Conservation (phyloP, 768 basidiomycete species). For the Kondoa subrosea region DNA sequence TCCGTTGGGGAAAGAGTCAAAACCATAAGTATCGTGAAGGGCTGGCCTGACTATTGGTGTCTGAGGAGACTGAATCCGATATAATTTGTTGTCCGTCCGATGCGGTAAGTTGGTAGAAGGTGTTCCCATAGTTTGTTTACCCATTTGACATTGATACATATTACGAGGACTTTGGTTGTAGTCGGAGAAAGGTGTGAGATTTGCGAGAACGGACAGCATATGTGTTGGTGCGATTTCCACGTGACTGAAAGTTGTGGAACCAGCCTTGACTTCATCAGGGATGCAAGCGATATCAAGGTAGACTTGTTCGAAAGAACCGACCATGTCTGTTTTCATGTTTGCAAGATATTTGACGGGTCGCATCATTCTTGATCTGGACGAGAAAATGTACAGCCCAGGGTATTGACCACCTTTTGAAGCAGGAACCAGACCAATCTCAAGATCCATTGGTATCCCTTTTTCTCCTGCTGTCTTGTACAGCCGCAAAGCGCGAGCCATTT, state of each 20-base stretch:
- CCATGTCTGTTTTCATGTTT: constrained; percentile 71
- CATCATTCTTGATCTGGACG: constrained; percentile 84
- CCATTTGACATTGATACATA: constrained; percentile 57
- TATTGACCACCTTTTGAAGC: constrained; percentile 85
- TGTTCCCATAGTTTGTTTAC: constrained; percentile 99
- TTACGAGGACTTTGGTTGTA: constrained; percentile 72
- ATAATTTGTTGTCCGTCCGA: constrained; percentile 95
- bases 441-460: constrained; percentile 67
- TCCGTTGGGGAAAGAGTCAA: constrained; percentile 97
- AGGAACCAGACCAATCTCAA: constrained; percentile 86
- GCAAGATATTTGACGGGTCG: constrained; percentile 78
- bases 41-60: constrained; percentile 83
- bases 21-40: constrained; percentile 83
- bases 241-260: constrained; percentile 52
- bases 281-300: constrained; percentile 96
- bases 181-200: constrained; percentile 95
- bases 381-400: constrained; percentile 85
- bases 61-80: constrained; percentile 86
- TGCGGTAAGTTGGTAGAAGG: constrained; percentile 79
- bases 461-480: constrained; percentile 85
- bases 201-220: constrained; percentile 88
- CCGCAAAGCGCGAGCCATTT: constrained; percentile 68
- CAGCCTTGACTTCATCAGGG: constrained; percentile 59
- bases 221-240: constrained; percentile 88
- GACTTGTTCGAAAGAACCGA: constrained; percentile 95